These are phyloP conservation scores for Micractinium conductrix DNA, from an alignment of 139 green algal species.

Conservation along the genomic window DNA sequence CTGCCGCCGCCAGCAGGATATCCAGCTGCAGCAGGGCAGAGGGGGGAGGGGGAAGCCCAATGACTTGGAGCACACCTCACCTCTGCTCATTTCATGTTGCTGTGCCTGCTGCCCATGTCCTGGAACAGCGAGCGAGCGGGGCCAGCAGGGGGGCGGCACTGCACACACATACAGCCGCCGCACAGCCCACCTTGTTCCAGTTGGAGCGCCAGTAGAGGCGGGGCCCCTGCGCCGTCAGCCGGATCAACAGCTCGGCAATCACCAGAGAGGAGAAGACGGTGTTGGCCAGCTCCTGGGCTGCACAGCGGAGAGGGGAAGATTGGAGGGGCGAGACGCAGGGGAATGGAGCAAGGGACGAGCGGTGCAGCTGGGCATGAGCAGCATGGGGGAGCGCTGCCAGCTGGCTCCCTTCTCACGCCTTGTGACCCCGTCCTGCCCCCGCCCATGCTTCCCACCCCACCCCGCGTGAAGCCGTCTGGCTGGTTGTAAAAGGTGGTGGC, in stretches of 20 bases:
- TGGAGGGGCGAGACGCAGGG: background rate
- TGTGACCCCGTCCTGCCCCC: background rate
- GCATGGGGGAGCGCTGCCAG: background rate
- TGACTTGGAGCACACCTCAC: too few relatives aligned
- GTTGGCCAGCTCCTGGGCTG: slow-evolving; percentile 43
- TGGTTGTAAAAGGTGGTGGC: slow-evolving; percentile 58
- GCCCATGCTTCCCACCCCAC: background rate
- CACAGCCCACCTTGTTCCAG: slow-evolving; percentile 72
- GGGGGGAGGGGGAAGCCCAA: too few relatives aligned
- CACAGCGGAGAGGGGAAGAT: background rate
- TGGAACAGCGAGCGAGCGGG: too few relatives aligned
- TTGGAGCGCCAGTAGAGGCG: slow-evolving; percentile 44
- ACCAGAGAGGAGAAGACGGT: slow-evolving; percentile 56
- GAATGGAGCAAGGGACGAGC: background rate
- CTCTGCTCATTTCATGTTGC: background rate
- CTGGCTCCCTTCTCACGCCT: too few relatives aligned
- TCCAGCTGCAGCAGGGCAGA: slow-evolving; percentile 50
- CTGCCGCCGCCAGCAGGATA: slow-evolving; percentile 62
- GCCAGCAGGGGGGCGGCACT: too few relatives aligned
- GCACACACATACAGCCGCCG: background rate
- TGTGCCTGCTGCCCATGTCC: background rate
- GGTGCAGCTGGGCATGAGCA: background rate
- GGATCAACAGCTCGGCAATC: slow-evolving; percentile 48
- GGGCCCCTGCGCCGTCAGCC: slow-evolving; percentile 43
- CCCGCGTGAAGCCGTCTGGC: slow-evolving; percentile 38